Base-by-base conservation (phyloP, 345 rosid species). In the Citrus unshiu region DNA sequence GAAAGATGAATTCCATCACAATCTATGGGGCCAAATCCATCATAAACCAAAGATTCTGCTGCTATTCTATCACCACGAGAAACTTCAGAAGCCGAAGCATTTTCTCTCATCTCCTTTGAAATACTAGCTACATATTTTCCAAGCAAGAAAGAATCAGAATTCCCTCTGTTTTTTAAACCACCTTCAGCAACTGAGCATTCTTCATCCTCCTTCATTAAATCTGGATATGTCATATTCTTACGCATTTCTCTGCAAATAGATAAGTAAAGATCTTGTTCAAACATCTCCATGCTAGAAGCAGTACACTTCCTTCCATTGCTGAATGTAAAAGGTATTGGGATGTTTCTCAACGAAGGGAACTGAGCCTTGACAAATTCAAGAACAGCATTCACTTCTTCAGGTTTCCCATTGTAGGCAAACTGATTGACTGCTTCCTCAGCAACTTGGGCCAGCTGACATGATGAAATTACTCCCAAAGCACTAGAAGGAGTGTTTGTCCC, bases 1-100 rank as follows among this genome's bases (percentile, higher is more conserved):
- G 95, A 94, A 74, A 94, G 88, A 87, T 87, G 83, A 81, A 96
- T 83, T 35, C 99, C 99, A 85, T 94, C 98, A 87, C 94, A 91
- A 78, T 88, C 97, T 49, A 79, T 81, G 22, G 92, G 97, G 74
- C 92, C 90, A 84, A 93, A 87, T 77, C 91, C 92, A 87, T 91
- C 92, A 86, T 81, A 84, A 81, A 82, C 62, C 14, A 76, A 62
- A 73, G 86, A 84, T 72, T 82, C 91, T 68, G 63, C 74, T 40
- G 32, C 39, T 24, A 13, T 46, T 67, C 82, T 78, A 49, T 81
- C 85, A 72, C 43, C 72, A 77, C 22, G 77, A 73, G 82, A 74
- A 80, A 81, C 78, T 74, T 83, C 90, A 76, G 91, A 83, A 80
- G 86, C 80, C 24, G 85, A 86, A 54, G 85, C 82, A 74, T 79